A percentile compares a stretch with the other conserved stretches of the same genome.
Evolutionary conservation across 768 basidiomycete species (phyloP).

Genomic region (Amanita thiersii): DNA sequence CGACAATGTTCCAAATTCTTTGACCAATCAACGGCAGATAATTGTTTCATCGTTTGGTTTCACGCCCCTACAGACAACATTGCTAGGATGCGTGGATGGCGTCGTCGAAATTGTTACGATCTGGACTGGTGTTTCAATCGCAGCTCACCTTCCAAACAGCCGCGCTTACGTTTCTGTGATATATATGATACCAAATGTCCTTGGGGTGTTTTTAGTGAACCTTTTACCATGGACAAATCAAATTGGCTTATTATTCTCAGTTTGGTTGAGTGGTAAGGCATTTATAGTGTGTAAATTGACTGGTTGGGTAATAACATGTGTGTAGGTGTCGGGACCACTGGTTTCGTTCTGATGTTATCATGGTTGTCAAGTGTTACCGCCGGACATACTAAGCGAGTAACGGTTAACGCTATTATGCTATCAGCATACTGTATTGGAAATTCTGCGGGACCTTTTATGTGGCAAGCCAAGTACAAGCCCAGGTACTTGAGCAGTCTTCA

Average conservation of each 20-base stretch:
- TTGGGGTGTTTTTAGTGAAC: slow-evolving; percentile 57
- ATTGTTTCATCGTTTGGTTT: slow-evolving; percentile 66
- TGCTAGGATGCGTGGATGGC: slow-evolving; percentile 62
- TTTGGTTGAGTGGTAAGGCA: slow-evolving; percentile 42
- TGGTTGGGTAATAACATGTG: not conserved
- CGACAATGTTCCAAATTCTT: slow-evolving; percentile 56
- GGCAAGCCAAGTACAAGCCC: slow-evolving; percentile 64
- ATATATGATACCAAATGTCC: slow-evolving; percentile 57
- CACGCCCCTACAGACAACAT: slow-evolving; percentile 53
- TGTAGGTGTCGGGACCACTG: slow-evolving; percentile 42
- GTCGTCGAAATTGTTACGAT: slow-evolving; percentile 62
- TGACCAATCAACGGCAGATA: slow-evolving; percentile 55
- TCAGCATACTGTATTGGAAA: slow-evolving; percentile 62
- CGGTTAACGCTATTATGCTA: slow-evolving; percentile 66
- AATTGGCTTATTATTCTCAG: slow-evolving; percentile 52
- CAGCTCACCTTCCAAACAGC: slow-evolving; percentile 46
- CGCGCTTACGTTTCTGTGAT: slow-evolving; percentile 56
- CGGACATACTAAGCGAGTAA: slow-evolving; percentile 67
- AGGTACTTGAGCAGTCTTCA: slow-evolving; percentile 21
- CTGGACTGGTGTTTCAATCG: slow-evolving; percentile 53
- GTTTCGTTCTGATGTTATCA: slow-evolving; percentile 50
- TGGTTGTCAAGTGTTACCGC: slow-evolving; percentile 63
- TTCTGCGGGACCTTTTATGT: slow-evolving; percentile 70
- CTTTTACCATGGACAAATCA: slow-evolving; percentile 58
- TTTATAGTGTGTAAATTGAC: not conserved